phyloP scores from a whole-genome alignment of 192 early-diverging fungal genomes.

The Haplosporangium gracile region DNA sequence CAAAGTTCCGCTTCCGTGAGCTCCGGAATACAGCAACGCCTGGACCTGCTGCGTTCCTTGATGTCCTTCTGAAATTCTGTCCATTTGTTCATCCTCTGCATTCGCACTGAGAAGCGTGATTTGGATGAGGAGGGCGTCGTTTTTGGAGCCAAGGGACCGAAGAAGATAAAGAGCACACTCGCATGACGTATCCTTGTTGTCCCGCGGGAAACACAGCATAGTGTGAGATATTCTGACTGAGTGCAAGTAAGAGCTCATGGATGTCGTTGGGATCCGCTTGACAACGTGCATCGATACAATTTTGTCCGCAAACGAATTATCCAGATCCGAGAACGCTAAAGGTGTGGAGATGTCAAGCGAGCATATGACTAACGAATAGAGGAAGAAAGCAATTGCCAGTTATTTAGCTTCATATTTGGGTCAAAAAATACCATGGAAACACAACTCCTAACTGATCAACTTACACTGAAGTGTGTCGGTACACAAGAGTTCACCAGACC shows the following conservation, averaged over 20 bases:
- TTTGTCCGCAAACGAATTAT: neutral
- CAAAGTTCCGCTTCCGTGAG: slow-evolving; percentile 5
- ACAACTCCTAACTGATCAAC: neutral
- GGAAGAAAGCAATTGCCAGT: neutral
- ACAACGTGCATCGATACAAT: slow-evolving; percentile 26
- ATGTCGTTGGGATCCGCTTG: slow-evolving; percentile 13
- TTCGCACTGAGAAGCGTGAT: neutral
- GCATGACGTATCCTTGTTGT: slow-evolving; percentile 11
- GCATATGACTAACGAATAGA: neutral
- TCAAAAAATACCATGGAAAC: too few species aligned
- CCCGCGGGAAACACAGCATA: slow-evolving; percentile 27
- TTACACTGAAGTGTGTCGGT: slow-evolving; percentile 19
- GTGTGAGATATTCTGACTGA: neutral
- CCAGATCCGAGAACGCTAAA: neutral
- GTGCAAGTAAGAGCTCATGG: slow-evolving; percentile 15
- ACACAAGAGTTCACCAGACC: slow-evolving; percentile 25
- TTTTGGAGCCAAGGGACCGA: slow-evolving; percentile 12
- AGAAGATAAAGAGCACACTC: slow-evolving; percentile 21
- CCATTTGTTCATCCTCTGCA: neutral
- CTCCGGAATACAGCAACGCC: slow-evolving; percentile 13
- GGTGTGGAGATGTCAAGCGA: neutral
- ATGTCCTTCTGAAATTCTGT: neutral
- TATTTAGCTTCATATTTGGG: too few species aligned
- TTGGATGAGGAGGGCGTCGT: slow-evolving; percentile 25
- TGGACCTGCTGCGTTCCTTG: slow-evolving; percentile 8